Base-by-base conservation (phyloP, 495 filamentous ascomycete species). In the Neurospora sublineolata region DNA sequence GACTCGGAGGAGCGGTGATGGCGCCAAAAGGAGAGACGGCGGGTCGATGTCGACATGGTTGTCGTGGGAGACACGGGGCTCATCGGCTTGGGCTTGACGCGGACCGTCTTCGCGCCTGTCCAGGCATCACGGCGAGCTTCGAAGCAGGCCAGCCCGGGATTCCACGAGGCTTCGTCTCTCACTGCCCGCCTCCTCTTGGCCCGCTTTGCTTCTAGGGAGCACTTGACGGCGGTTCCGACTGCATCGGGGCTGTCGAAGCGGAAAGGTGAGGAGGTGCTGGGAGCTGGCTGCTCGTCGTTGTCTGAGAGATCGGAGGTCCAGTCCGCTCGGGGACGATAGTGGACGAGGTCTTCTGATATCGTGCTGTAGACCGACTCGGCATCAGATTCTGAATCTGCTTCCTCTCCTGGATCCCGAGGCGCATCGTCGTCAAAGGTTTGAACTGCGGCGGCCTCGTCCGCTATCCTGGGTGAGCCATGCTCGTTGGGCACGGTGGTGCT, bases 101-200 rank as follows among this genome's bases (percentile, higher is more conserved):
- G 82, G 30, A 77, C 83, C 23, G 79, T 81, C 68, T 80, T 83
- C 3, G 94, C 95, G n/a, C 91, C 90, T 12, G 93, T 91, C 95
- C 95, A 99, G 18, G 88, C 90, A 81, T 97, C 88, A 46, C 95
- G 87, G 68, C 92, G 83, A 40, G 87, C 87, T 64, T 88, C 84
- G 82, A 91, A 99, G 74, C 88, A 89, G 64, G 88, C 84, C 46
- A 99, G 78, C 0, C 95, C 95, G 27, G 87, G 83, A 73, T 97
- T 98, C 92, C 92, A 96, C 20, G 80, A 77, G 85, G 92, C 88
- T 77, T 98, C 94, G 40, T 91, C 90, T 69, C 91, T 86, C 69
- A 91, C 78, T 11, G 82, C 85, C 73, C 86, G 83, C 73, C 91
- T 83, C 72, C 88, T 87, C 69, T 86, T 83, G 60, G 89, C 88